A percentile compares a stretch with the other conserved stretches of the same genome.
These are phyloP conservation scores for Fusarium torulosum DNA, from an alignment of 2,329 filamentous ascomycete genomes.

Conservation along the genomic window DNA sequence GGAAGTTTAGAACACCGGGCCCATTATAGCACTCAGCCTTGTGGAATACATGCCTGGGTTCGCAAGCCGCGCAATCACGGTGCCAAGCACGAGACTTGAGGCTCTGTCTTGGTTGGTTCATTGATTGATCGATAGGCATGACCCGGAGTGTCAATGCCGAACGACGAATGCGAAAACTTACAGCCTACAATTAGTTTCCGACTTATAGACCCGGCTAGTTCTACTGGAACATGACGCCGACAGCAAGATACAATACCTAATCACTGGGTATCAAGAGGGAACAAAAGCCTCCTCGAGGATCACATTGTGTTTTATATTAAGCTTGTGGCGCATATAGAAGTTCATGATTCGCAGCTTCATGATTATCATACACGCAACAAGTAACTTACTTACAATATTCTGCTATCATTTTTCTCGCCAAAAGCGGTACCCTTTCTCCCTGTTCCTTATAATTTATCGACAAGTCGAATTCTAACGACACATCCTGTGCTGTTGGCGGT, in stretches of 20 bases:
- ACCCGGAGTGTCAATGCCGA: background rate
- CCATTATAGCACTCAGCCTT: constrained; percentile 31
- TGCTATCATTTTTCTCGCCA: constrained; percentile 5
- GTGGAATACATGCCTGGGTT: background rate
- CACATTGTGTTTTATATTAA: background rate
- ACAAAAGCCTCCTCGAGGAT: background rate
- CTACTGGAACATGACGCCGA: background rate
- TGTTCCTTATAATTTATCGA: background rate
- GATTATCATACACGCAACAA: constrained; percentile 12
- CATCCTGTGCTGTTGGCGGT: constrained; percentile 21
- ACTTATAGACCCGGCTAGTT: background rate
- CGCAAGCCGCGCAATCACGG: constrained; percentile 10
- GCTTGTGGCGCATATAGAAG: background rate
- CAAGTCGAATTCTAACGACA: constrained; percentile 24
- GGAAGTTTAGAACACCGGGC: constrained; percentile 19
- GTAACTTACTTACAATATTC: background rate
- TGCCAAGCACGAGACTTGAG: constrained; percentile 3
- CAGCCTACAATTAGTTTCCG: background rate
- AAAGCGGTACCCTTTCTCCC: background rate
- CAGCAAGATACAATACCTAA: background rate
- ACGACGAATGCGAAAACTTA: background rate
- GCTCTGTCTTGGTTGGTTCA: background rate
- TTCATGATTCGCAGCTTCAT: constrained; percentile 8
- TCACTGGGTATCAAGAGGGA: background rate
- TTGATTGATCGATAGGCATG: background rate